Conservation (phyloP, 78 protist species). For the Dictyostelium firmibasis region DNA sequence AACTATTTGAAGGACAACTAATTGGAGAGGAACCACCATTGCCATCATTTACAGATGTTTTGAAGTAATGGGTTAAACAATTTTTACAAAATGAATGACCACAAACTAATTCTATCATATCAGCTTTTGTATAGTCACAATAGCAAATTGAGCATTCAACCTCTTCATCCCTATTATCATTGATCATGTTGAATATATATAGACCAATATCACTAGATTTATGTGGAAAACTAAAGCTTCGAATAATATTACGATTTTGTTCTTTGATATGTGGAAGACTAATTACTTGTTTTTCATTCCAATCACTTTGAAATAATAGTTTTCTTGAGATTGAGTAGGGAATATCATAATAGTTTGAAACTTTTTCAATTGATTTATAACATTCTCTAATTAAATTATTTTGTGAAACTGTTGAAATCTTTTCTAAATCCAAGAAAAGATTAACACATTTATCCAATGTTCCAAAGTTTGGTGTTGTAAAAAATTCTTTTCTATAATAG, state of each 20-base stretch:
- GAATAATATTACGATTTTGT: background rate
- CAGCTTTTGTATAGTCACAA: background rate
- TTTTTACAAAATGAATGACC: slow-evolving; percentile 36
- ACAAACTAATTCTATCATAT: slow-evolving; percentile 1
- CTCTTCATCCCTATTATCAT: background rate
- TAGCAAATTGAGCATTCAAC: slow-evolving; percentile 54
- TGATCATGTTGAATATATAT: background rate
- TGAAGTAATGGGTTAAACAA: background rate
- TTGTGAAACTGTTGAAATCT: background rate
- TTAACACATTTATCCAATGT: background rate
- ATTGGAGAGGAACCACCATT: slow-evolving; percentile 13
- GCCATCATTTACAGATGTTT: slow-evolving; percentile 15
- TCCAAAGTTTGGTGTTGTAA: background rate
- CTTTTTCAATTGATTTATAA: background rate
- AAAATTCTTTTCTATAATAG: background rate
- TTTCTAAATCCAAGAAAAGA: background rate
- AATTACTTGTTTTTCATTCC: background rate
- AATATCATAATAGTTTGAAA: background rate
- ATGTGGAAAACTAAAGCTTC: background rate
- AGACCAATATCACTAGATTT: background rate
- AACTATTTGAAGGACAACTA: background rate
- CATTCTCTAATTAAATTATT: background rate
- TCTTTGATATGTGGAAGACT: background rate
- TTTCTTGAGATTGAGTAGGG: slow-evolving; percentile 27
- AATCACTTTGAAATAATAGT: background rate